These are phyloP conservation scores for Peniophora sp. DNA, from an alignment of 1,284 basidiomycete genomes.

Conservation along the genomic window DNA sequence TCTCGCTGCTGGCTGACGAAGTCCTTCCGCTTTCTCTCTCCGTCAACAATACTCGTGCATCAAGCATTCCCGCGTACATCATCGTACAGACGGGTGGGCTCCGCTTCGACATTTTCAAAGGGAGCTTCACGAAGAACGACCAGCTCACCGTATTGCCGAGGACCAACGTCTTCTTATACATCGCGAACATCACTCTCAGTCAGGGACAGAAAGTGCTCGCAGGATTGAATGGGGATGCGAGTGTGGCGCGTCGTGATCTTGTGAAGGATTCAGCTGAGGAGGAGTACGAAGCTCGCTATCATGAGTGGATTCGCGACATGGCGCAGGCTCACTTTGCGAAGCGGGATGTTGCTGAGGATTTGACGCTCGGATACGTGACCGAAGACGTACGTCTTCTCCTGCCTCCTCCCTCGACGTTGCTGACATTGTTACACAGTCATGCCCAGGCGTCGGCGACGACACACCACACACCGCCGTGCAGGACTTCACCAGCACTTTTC, in stretches of 20 bases:
- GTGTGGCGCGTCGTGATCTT: constrained; percentile 20
- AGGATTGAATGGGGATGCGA: constrained; percentile 36
- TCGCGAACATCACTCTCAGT: constrained; percentile 40
- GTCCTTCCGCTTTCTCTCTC: constrained; percentile 49
- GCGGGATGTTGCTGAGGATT: constrained; percentile 31
- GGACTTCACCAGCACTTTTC: constrained; percentile 32
- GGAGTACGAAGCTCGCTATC: constrained; percentile 42
- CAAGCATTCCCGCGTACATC: constrained; percentile 56
- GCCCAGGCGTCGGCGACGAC: constrained; percentile 70
- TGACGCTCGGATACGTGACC: constrained; percentile 69
- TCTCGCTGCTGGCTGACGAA: constrained; percentile 38
- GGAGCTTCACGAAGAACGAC: constrained; percentile 73
- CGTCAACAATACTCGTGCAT: constrained; percentile 52
- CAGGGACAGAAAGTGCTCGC: constrained; percentile 47
- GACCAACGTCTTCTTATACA: constrained; percentile 51
- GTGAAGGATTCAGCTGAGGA: constrained; percentile 21
- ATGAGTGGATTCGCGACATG: constrained; percentile 51
- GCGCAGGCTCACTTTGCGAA: constrained; percentile 25
- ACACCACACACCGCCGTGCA: constrained; percentile 49
- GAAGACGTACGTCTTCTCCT: constrained; percentile 45
- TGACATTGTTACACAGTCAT: constrained; percentile 33
- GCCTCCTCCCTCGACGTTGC: not conserved
- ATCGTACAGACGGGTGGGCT: constrained; percentile 68
- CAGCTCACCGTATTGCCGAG: constrained; percentile 70
- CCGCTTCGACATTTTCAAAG: constrained; percentile 66